Base-by-base conservation (phyloP, 495 filamentous ascomycete species). In the Talaromyces wortmannii region DNA sequence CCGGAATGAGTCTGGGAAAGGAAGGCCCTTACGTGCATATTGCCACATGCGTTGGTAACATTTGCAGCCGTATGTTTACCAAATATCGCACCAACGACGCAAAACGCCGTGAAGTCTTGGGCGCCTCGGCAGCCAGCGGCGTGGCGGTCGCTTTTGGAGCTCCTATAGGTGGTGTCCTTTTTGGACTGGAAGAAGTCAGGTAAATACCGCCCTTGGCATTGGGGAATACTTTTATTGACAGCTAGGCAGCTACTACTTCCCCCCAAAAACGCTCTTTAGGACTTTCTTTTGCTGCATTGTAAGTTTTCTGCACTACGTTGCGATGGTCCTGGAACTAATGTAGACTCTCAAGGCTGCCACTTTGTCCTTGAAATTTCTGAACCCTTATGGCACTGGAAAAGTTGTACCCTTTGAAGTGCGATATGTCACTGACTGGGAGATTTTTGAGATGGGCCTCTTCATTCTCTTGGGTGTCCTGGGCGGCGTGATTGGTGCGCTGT, bases 1-100 rank as follows among this genome's bases (percentile, higher is more conserved):
- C 94, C 15, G 94, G 94, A 4, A 70, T 98, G 43, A 96, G 91
- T 64, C 72, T 98, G 40, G 94, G 94, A 10, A 98, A 98, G 68
- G 94, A 98, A 73, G 94, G 94, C 0, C 94, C 94, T 3, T 97
- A 94, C 68, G 94, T 98, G 23, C 94, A 98, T 70, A 97, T 97
- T 59, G 90, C 92, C 3, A 91, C 94, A 2, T 97, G 92, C 60
- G 84, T 98, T 18, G 94, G 94, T 48, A 98, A 98, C 58, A 95
- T 98, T 60, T 86, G 86, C 45, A 97, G 94, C 67, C 88, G 94
- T 63, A 59, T 97, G 45, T 97, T 98, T 64, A 72, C 79, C 49
- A 98, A 98, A 62, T 98, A 97, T 67, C 90, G 92, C 58, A 79
- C 84, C 59, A 98, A 98, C 61, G 94, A 97, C 63, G 94, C 86